These are phyloP conservation scores for Trichoderma hamatum DNA, from an alignment of 2,329 filamentous ascomycete genomes.

Conservation along the genomic window DNA sequence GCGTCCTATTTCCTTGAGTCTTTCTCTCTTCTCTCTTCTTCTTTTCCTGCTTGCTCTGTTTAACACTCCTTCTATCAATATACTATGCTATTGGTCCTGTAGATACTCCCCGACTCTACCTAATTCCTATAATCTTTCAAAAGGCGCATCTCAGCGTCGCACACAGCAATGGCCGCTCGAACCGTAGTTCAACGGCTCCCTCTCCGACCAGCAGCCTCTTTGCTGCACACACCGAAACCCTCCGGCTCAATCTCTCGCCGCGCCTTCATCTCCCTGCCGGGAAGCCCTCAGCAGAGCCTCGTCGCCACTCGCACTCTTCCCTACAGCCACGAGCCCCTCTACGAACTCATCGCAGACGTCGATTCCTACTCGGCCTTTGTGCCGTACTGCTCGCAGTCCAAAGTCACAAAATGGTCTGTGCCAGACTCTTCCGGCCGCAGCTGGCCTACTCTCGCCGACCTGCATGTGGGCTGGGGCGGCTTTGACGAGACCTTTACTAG, in stretches of 20 bases:
- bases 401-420: conserved; percentile 73
- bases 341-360: conserved; percentile 85
- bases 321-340: conserved; percentile 72
- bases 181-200: conserved; percentile 18
- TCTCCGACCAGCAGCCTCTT: background rate
- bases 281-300: conserved; percentile 60
- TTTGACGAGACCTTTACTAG: conserved; percentile 84
- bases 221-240: conserved; percentile 37
- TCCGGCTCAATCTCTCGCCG: conserved; percentile 44
- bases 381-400: conserved; percentile 82
- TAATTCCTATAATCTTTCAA: background rate
- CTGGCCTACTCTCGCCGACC: conserved; percentile 74
- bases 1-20: background rate
- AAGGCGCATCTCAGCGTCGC: background rate
- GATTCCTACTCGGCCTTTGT: conserved; percentile 83
- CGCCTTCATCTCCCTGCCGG: conserved; percentile 44
- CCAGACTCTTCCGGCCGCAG: conserved; percentile 52
- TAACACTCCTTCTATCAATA: background rate
- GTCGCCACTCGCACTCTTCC: conserved; percentile 75
- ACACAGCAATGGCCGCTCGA: conserved; percentile 27
- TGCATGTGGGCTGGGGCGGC: conserved; percentile 83
- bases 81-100: background rate
- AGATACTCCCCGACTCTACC: background rate
- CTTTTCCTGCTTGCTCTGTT: background rate
- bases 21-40: background rate